These are phyloP conservation scores for Penicillium steckii DNA, from an alignment of 495 filamentous ascomycete genomes.

Conservation along the genomic window DNA sequence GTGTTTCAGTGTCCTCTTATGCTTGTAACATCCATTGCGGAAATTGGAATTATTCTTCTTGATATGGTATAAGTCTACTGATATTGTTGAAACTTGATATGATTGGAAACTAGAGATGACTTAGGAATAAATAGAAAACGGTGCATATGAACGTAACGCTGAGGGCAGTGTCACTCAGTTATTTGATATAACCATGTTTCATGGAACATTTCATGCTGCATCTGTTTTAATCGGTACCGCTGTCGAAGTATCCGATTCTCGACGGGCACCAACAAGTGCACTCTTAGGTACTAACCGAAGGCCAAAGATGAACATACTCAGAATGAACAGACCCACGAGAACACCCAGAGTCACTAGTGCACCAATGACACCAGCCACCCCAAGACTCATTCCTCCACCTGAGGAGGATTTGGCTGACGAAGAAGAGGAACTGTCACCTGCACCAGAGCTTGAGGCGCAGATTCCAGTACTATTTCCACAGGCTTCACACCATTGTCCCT, in stretches of 20 bases:
- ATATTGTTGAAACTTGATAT: no score
- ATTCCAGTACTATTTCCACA: constrained; percentile 42
- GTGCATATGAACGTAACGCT: no score
- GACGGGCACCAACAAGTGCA: neutral
- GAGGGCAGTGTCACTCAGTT: no score
- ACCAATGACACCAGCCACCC: constrained; percentile 59
- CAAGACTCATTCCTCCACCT: constrained; percentile 30
- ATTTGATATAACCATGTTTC: no score
- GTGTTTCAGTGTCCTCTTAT: no score
- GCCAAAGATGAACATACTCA: constrained; percentile 4
- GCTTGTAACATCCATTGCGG: no score
- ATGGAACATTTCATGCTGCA: no score
- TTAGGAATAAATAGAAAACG: no score
- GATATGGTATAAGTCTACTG: no score
- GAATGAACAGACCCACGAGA: constrained; percentile 36
- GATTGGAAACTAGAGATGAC: no score
- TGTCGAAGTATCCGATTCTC: neutral
- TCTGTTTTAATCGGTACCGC: no score
- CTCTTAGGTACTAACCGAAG: neutral
- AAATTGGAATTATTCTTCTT: no score
- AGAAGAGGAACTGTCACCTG: neutral
- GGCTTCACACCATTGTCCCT: constrained; percentile 43
- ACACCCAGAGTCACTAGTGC: constrained; percentile 61
- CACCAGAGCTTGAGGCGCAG: constrained; percentile 18
- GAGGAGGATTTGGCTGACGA: constrained; percentile 13